Conservation (phyloP, 179 eudicot species). For the Pouteria campechiana region DNA sequence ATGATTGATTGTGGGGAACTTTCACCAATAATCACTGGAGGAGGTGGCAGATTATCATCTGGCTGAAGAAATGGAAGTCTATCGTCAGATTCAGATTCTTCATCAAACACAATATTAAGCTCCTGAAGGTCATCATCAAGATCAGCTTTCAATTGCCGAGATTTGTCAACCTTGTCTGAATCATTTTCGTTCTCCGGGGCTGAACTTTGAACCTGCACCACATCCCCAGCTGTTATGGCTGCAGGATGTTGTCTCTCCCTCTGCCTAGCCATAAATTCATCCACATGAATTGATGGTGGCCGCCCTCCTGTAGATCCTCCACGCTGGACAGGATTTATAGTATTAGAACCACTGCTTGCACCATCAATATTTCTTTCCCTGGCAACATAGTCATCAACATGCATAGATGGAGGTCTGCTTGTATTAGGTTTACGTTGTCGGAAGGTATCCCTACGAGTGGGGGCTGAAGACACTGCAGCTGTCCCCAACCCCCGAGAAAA, state of each 20-base stretch:
- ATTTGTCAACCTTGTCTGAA: slow-evolving; percentile 37
- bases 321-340: slow-evolving; percentile 82
- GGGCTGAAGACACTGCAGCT: slow-evolving; percentile 33
- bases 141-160: slow-evolving; percentile 65
- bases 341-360: slow-evolving; percentile 56
- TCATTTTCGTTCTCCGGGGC: slow-evolving; percentile 30
- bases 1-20: slow-evolving; percentile 84
- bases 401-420: slow-evolving; percentile 98
- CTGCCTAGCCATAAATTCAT: slow-evolving; percentile 94
- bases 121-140: slow-evolving; percentile 96
- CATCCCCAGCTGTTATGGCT: slow-evolving; percentile 38
- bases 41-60: slow-evolving; percentile 53
- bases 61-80: slow-evolving; percentile 82
- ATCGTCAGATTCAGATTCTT: slow-evolving; percentile 90
- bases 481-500: slow-evolving; percentile 53
- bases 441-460: slow-evolving; percentile 79
- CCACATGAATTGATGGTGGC: slow-evolving; percentile 97
- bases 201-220: slow-evolving; percentile 28
- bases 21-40: slow-evolving; percentile 38
- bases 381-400: slow-evolving; percentile 96
- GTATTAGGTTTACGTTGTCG: slow-evolving; percentile 94
- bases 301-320: slow-evolving; percentile 79
- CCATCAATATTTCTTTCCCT: slow-evolving; percentile 88
- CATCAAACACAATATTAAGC: slow-evolving; percentile 90
- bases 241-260: slow-evolving; percentile 73